Evolutionary conservation across 2,329 filamentous ascomycete genomes (phyloP).

Genomic region (Myriangium duriaei): DNA sequence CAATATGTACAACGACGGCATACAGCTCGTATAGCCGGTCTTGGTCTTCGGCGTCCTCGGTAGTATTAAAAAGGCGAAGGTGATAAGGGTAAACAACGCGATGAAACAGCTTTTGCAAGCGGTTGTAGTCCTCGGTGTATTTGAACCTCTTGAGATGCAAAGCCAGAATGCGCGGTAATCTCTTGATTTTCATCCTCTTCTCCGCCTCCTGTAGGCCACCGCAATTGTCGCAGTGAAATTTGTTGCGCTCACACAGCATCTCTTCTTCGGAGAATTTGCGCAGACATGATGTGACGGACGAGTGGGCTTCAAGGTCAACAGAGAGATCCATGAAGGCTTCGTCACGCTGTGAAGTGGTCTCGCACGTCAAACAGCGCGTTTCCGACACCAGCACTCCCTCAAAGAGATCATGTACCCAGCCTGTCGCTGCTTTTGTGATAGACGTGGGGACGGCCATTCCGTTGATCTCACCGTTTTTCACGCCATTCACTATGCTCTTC

Average conservation of each 20-base stretch:
- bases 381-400: slow-evolving; percentile 91
- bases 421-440: slow-evolving; percentile 22
- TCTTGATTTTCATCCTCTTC: slow-evolving; percentile 98
- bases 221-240: slow-evolving; percentile 97
- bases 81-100: slow-evolving; percentile 95
- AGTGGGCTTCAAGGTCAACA: slow-evolving; percentile 88
- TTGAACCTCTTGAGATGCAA: slow-evolving; percentile 96
- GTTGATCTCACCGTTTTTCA: slow-evolving; percentile 14
- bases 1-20: slow-evolving; percentile 93
- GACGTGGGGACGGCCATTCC: slow-evolving; percentile 14
- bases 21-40: slow-evolving; percentile 94
- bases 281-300: slow-evolving; percentile 89
- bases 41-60: slow-evolving; percentile 84
- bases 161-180: slow-evolving; percentile 78
- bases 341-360: slow-evolving; percentile 87
- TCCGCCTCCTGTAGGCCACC: slow-evolving; percentile 94
- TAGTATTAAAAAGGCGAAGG: slow-evolving; percentile 92
- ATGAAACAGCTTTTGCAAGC: slow-evolving; percentile 92
- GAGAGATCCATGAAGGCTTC: slow-evolving; percentile 94
- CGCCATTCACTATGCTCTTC: slow-evolving; percentile 14
- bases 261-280: slow-evolving; percentile 95
- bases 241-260: slow-evolving; percentile 96
- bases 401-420: slow-evolving; percentile 96
- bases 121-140: slow-evolving; percentile 89
- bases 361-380: slow-evolving; percentile 90